Evolutionary conservation across 2,329 filamentous ascomycete species (phyloP), one percentile per base, ranked within the genome.

Genomic region (Fusarium hostae): DNA sequence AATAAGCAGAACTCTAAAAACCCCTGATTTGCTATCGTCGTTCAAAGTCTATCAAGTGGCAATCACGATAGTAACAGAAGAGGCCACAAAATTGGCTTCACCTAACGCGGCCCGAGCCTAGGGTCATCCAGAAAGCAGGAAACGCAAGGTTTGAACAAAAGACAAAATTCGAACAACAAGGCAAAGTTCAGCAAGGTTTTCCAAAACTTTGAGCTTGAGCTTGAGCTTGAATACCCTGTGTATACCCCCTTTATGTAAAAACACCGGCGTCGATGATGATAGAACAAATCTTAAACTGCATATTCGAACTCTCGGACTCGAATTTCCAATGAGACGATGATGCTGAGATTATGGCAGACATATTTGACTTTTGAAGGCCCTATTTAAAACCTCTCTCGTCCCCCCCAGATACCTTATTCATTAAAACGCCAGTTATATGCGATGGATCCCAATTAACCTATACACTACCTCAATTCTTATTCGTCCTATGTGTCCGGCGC

Each of bases 1-100:
- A 81, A 79, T 55, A 78, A 80, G 66, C 60, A 70, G n/a, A 66
- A 63, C 15, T 51, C 47, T 18, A 75, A 74, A 60, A 74, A 75
- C 41, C 32, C 63, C 6, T 77, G 62, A 58, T 59, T 39, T 24
- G 22, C 24, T 28, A 28, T 26, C 16, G 28, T 16, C n/a, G 26
- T 35, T 16, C 13, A 43, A 28, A 44, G 26, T 43, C 32, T 24
- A 43, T 39, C 34, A 50, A 39, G 48, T 44, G n/a, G 48, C 48
- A 68, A 41, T 35, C 54, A 55, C 32, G 41, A 48, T 20, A 66
- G 41, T 32, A 43, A 18, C 37, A 45, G 20, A 41, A n/a, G 6
- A 48, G 40, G 39, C 40, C 51, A 48, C 37, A 37, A 54, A 30
- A 48, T 55, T 50, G 41, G 37, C 37, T 69, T 61, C 50, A 54